These are phyloP conservation scores for Cutaneotrichosporon cavernicola DNA, from an alignment of 1,284 basidiomycete species.

Conservation along the genomic window DNA sequence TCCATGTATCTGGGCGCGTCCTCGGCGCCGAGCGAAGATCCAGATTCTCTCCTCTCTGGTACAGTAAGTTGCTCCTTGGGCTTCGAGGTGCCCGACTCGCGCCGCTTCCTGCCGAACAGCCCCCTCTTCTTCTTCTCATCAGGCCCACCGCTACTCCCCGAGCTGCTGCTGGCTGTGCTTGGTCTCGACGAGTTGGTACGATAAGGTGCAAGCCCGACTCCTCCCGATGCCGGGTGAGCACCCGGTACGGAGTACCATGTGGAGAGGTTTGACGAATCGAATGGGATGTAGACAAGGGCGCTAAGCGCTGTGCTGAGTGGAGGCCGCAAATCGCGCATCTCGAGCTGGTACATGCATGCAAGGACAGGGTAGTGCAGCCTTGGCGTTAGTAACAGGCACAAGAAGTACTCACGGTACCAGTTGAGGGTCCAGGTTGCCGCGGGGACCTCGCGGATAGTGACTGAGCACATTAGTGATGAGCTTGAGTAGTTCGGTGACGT, in stretches of 20 bases:
- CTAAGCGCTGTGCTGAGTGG: constrained; percentile 45
- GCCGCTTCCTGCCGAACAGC: constrained; percentile 6
- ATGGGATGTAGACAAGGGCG: constrained; percentile 43
- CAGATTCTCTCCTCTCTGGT: not conserved
- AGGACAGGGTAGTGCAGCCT: constrained; percentile 38
- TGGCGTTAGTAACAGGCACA: constrained; percentile 1
- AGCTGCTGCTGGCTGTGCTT: constrained; percentile 2
- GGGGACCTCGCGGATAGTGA: constrained; percentile 34
- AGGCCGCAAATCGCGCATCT: constrained; percentile 34
- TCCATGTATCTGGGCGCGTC: not conserved
- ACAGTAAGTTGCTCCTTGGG: not conserved
- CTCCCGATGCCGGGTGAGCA: not conserved
- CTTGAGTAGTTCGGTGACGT: constrained; percentile 49
- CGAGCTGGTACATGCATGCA: constrained; percentile 34
- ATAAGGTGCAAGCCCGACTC: not conserved
- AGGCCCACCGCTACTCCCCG: not conserved
- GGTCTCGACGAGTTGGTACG: constrained; percentile 1
- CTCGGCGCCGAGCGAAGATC: not conserved
- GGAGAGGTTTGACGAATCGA: constrained; percentile 29
- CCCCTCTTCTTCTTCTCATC: constrained; percentile 1
- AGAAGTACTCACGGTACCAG: constrained; percentile 40
- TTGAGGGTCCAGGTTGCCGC: constrained; percentile 34
- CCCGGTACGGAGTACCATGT: constrained; percentile 33
- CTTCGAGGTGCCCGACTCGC: not conserved
- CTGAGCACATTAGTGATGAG: constrained; percentile 44